Base-by-base conservation (phyloP, 306 rosid species). In the Cucumis melo region DNA sequence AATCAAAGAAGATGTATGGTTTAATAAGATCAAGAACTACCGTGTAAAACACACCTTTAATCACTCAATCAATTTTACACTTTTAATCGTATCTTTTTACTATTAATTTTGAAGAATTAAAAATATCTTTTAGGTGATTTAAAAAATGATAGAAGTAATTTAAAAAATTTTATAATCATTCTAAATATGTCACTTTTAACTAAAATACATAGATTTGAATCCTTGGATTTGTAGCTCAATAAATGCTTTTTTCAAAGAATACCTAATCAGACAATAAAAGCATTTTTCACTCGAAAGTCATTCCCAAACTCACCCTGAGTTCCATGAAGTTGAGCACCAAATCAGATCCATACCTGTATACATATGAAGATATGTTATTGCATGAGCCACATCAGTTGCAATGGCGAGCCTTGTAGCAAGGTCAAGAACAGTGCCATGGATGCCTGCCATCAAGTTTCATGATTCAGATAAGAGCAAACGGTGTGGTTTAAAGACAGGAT, bases 311-410 rank as follows among this genome's bases (percentile, higher is more conserved):
- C 14, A 5, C 15, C 15, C 23, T 66, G 20, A 11, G 75, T 42
- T 4, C 5, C 39, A 39, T 5, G 8, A 10, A 78, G 51, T 44
- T 58, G 23, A 60, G 59, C 67, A 76, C 61, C 77, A 44, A 23
- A 11, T 29, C 59, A 77, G 72, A 32, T 20, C 68, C 38, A 59
- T 78, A 92, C 99, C 99, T 66, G 92, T 88, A 78, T 95, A 95
- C 93, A 86, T 83, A 84, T 95, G 99, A 81, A 95, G 98, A 87
- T 95, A 95, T 39, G 99, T 95, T 88, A 95, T 48, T 19, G 98
- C 99, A 78, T 95, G 99, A 38, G 99, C 89, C 74, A 95, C 99
- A 81, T 95, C 97, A 65, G 88, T 95, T 81, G 98, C 99, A 72
- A 92, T 77, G 74, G 92, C 99, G 27, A 92, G 89, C 77, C 99